Conservation (phyloP, 208 protist genomes). For the Wallacemonas sp. region DNA sequence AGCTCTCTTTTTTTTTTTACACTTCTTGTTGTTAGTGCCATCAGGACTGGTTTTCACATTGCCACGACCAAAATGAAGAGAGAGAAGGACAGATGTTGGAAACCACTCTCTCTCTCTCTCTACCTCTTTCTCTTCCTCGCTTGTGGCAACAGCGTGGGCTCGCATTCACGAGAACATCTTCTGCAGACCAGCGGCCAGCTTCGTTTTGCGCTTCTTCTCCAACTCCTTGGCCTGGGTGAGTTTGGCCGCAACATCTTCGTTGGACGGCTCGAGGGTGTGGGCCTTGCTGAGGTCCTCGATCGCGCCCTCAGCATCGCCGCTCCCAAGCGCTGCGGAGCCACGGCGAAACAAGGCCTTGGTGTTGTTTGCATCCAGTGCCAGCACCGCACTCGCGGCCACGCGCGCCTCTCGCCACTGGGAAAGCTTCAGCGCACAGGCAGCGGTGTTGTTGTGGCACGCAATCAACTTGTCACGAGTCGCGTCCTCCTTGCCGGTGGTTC, state of each 20-base stretch:
- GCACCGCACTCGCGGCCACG: conserved; percentile 48
- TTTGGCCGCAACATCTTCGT: conserved; percentile 65
- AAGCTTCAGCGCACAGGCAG: conserved; percentile 78
- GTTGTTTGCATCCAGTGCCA: conserved; percentile 77
- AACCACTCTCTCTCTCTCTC: not conserved
- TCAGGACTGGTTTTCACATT: too few species aligned
- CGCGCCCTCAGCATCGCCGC: conserved; percentile 65
- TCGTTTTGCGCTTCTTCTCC: conserved; percentile 76
- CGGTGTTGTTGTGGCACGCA: conserved; percentile 88
- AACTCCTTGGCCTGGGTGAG: conserved; percentile 78
- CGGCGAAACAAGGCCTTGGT: conserved; percentile 89
- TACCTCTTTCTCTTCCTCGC: not conserved
- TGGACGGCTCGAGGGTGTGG: conserved; percentile 65
- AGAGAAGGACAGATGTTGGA: too few species aligned
- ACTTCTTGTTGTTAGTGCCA: too few species aligned
- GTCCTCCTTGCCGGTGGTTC: conserved; percentile 43
- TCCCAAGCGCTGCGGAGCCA: conserved; percentile 57
- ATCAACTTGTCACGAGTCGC: conserved; percentile 65
- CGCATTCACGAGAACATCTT: conserved; percentile 91
- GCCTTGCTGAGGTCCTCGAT: conserved; percentile 65
- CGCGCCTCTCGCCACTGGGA: conserved; percentile 53
- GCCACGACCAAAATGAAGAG: too few species aligned
- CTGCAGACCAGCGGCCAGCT: conserved; percentile 75
- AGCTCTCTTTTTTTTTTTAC: too few species aligned
- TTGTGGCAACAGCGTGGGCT: not conserved